Base-by-base conservation (phyloP, 805 yeast species). In the Yarrowia yakushimensis region DNA sequence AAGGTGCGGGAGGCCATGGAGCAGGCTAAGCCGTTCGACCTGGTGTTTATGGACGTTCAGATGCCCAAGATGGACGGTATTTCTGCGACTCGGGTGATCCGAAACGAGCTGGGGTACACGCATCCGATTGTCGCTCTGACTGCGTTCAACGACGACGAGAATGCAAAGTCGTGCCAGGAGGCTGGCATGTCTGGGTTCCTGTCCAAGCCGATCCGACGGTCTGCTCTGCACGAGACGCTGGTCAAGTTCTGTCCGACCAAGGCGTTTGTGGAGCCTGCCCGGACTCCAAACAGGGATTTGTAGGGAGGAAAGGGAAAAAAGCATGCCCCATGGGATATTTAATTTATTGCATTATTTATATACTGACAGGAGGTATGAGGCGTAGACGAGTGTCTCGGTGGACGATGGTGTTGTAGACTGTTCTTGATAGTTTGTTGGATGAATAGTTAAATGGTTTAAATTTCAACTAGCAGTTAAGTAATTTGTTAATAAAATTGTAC, bases 101-200 rank as follows among this genome's bases (percentile, higher is more conserved):
- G 96, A 46, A 74, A 80, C 18, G 84, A 86, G 46, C 74, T 88
- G 59, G 77, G 80, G 7, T 90, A 82, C 70, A 72, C 73, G 1
- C 81, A 82, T n/a, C 97, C 97, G 0, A 91, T 92, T 62, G 92
- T 92, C 48, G 97, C 97, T 0, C 77, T 92, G 62, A 92, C 97
- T 0, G 97, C 97, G 1, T 90, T 87, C 77, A 96, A 96, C 1
- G 97, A 92, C 73, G 90, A 87, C 67, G 85, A 90, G 52, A 91
- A 91, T 9, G 87, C 85, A 36, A 84, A 82, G 66, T 90, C 82
- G 64, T 92, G 97, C 73, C 71, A 85, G 65, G 86, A 83, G 25
- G 84, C 87, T 18, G 97, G 97, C 3, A 90, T 92, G 96, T 79
- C 85, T 64, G 96, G 93, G 6, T 90, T 92, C 71, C 79, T 92